These are phyloP conservation scores for Nephelium lappaceum DNA, from an alignment of 345 rosid species.

Conservation along the genomic window DNA sequence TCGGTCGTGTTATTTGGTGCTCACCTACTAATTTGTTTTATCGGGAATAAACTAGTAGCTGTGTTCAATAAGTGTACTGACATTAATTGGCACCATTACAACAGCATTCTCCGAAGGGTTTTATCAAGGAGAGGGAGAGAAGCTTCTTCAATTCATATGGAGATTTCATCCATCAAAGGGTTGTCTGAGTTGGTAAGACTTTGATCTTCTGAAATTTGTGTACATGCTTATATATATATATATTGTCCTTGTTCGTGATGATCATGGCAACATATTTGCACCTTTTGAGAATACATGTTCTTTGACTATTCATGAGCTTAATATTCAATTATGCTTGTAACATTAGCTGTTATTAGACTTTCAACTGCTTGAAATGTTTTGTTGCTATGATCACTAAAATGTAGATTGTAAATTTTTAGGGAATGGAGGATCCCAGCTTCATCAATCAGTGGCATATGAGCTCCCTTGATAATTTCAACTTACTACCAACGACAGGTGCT, in stretches of 20 bases:
- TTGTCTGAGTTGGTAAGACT: slow-evolving; percentile 42
- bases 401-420: slow-evolving; percentile 31
- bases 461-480: slow-evolving; percentile 43
- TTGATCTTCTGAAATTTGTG: not conserved
- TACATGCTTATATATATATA: not conserved
- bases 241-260: too few species aligned
- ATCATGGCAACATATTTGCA: too few species aligned
- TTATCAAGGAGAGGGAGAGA: slow-evolving; percentile 18
- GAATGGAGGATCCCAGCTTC: slow-evolving; percentile 51
- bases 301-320: too few species aligned
- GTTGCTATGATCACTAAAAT: not conserved
- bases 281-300: too few species aligned
- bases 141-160: slow-evolving; percentile 45
- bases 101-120: slow-evolving; percentile 20
- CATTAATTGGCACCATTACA: not conserved
- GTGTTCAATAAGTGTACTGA: not conserved
- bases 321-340: not conserved
- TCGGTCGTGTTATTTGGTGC: not conserved
- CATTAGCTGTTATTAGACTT: not conserved
- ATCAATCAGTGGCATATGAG: slow-evolving; percentile 53
- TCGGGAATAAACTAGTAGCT: not conserved
- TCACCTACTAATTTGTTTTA: not conserved
- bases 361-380: too few species aligned
- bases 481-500: slow-evolving; percentile 43
- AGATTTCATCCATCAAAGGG: slow-evolving; percentile 49